Evolutionary conservation across 208 protist species (phyloP), one percentile per base, ranked within the genome.

Genomic region (Leishmania braziliensis): DNA sequence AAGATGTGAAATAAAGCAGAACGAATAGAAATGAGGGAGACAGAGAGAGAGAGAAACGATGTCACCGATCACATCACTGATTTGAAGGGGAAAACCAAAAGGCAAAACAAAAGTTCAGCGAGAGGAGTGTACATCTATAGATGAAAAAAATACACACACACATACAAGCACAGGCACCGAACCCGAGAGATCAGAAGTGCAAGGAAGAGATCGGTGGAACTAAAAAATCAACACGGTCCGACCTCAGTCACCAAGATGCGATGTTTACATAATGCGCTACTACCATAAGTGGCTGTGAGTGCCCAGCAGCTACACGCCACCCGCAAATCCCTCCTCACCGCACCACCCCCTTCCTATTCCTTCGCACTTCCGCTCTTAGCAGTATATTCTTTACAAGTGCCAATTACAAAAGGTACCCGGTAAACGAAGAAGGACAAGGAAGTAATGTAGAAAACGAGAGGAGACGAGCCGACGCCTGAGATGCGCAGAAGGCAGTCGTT

Each of bases 21-120:
- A 78, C 82, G n/a, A 86, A 75, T 36, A 66, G 33, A 83, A 69
- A 60, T 80, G 77, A 85, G 70, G 75, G 6, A n/a, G 58, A 2
- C 0, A 20, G 18, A n/a, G 2, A 29, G 58, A 63, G 5, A 63
- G n/a, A 63, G 5, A 26, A 63, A 63, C 6, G 58, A 63, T 6
- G 16, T 29, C 10, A 58, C 54, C 54, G 16, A 23, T 58, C 54
- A 58, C 3, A 20, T 58, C 54, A 39, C 36, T 16, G 14, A 26
- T 10, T 16, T 8, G 58, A 26, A 26, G 12, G 58, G 53, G 53
- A 56, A 29, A 63, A 2, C 5, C 58, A 63, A 63, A 1, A 16
- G n/a, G 8, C 12, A 20, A 63, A 63, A 9, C 5, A 63, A 63
- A 56, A 56, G 53, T 56, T 20, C 18, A 56, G 0, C 9, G 9